Conservation (phyloP, 305 asterid genomes). For the Plantago lanceolata region DNA sequence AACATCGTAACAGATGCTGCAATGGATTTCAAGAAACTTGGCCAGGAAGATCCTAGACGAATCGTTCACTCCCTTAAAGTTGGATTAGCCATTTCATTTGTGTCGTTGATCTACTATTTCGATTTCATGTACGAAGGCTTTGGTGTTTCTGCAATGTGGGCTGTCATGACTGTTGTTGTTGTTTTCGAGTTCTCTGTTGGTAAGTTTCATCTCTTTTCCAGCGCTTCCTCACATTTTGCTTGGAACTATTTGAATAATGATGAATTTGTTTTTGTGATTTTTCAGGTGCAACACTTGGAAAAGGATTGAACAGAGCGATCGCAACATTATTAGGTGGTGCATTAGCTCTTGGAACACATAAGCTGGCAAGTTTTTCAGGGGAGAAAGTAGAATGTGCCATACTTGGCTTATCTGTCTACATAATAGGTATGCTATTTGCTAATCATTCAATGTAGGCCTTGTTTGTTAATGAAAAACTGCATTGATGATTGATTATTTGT, state of each 20-base stretch:
- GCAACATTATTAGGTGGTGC: slow-evolving; percentile 56
- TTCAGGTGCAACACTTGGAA: slow-evolving; percentile 62
- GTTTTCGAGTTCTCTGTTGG: slow-evolving; percentile 45
- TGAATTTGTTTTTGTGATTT: neutral
- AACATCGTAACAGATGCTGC: too few species aligned
- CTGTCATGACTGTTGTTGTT: slow-evolving; percentile 44
- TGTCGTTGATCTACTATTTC: slow-evolving; percentile 42
- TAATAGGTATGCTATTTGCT: too few species aligned
- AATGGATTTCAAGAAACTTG: slow-evolving; percentile 27
- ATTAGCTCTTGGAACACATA: slow-evolving; percentile 38
- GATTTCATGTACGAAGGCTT: slow-evolving; percentile 39
- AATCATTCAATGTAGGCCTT: too few species aligned
- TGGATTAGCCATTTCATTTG: slow-evolving; percentile 36
- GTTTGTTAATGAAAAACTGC: too few species aligned
- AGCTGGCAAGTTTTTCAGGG: slow-evolving; percentile 34
- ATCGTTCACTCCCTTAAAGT: slow-evolving; percentile 39
- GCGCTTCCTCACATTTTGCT: too few species aligned
- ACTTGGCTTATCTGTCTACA: slow-evolving; percentile 33
- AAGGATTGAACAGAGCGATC: slow-evolving; percentile 46
- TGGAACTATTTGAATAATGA: too few species aligned
- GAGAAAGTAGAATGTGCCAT: slow-evolving; percentile 29
- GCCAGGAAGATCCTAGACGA: slow-evolving; percentile 48
- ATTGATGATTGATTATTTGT: too few species aligned
- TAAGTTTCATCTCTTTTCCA: too few species aligned
- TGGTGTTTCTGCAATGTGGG: slow-evolving; percentile 60